Evolutionary conservation across 768 basidiomycete species (phyloP), one percentile per base, ranked within the genome.

Genomic region (Asterophora parasitica): DNA sequence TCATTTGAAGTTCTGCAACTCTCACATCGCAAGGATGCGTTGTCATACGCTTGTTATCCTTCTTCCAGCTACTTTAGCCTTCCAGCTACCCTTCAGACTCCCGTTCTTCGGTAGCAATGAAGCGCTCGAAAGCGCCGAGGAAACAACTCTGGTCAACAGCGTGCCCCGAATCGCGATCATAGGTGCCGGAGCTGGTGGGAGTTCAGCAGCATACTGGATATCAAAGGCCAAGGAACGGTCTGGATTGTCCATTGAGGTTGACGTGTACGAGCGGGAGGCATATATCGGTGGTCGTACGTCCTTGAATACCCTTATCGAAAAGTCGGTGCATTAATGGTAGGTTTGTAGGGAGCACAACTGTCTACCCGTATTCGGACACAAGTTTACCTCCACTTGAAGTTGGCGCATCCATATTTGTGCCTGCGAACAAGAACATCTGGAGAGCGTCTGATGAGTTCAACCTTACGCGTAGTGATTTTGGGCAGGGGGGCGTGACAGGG

Each of bases 111-210:
- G 73, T 38, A 54, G 64, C 36, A 68, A 61, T 23, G 49, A 62
- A 35, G 52, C 58, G 34, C 51, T 54, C 9, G 33, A 49, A 7
- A 44, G 51, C 16, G 46, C 53, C 28, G 53, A 53, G 34, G 49
- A 59, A 27, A 30, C 46, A 8, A 28, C 55, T 4, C 46, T 49
- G 16, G 50, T 51, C n/a, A 46, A 57, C 17, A 48, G 52, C 13
- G 58, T 71, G 0, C 78, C 82, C 37, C 69, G 83, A 39, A 75
- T 96, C 56, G 93, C 92, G 7, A 82, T 96, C 59, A 79, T 96
- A 45, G 93, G 93, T 13, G 92, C 93, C 0, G 93, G 93, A 20
- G 92, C 93, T 11, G 90, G 75, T 8, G 93, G 93, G 7, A 81
- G 79, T 12, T 86, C 89, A 19, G 88, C 92, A 16, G 91, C 82